phyloP scores from a whole-genome alignment of 2,329 filamentous ascomycete species.

The Talaromyces sp. region DNA sequence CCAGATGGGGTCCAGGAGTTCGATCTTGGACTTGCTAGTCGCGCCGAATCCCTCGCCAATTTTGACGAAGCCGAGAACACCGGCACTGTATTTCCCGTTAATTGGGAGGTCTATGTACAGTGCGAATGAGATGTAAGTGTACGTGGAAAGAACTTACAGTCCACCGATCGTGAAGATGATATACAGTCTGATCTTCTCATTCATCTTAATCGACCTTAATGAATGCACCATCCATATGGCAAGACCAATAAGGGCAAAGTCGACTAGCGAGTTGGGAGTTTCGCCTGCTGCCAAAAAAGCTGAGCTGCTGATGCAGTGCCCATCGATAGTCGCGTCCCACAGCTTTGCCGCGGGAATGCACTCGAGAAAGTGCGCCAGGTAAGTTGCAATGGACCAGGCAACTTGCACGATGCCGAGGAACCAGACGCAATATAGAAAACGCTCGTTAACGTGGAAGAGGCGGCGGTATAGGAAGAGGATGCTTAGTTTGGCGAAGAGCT shows the following conservation, averaged over 20 bases:
- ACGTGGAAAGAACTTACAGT: neutral
- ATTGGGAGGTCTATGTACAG: neutral
- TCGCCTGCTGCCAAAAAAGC: constrained; percentile 9
- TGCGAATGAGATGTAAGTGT: neutral
- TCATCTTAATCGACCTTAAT: constrained; percentile 3
- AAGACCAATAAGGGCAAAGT: constrained; percentile 10
- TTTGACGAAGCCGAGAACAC: constrained; percentile 12
- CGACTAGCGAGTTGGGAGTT: constrained; percentile 11
- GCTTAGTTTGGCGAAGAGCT: constrained; percentile 15
- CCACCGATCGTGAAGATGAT: constrained; percentile 13
- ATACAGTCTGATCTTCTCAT: constrained; percentile 5
- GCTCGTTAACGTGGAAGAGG: constrained; percentile 9
- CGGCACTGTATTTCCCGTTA: constrained; percentile 4
- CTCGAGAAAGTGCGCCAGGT: constrained; percentile 11
- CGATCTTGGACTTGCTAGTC: constrained; percentile 5
- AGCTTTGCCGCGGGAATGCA: constrained; percentile 11
- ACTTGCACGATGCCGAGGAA: constrained; percentile 4
- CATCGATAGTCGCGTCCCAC: neutral
- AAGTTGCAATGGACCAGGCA: constrained; percentile 11
- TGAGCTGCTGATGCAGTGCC: constrained; percentile 10
- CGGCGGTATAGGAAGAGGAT: constrained; percentile 12
- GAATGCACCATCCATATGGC: constrained; percentile 14
- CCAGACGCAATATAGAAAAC: constrained; percentile 10
- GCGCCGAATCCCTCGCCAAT: constrained; percentile 12
- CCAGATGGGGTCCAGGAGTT: constrained; percentile 13